These are phyloP conservation scores for Coemansia sp. DNA, from an alignment of 371 early-diverging fungal species.

Conservation along the genomic window DNA sequence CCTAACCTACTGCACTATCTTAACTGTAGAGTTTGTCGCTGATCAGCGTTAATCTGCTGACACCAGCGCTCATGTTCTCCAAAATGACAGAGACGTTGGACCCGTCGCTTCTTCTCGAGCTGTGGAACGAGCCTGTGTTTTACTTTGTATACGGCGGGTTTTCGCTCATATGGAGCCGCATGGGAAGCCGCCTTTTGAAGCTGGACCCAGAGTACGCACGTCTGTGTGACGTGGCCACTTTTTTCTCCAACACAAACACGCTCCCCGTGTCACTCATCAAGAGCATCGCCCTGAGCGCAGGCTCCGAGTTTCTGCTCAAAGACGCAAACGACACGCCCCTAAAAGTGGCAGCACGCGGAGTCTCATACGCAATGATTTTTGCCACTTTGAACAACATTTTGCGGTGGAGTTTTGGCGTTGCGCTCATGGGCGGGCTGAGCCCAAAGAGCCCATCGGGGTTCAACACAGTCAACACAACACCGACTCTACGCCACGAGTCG, in stretches of 20 bases:
- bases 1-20: background rate
- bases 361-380: conserved; percentile 73
- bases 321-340: conserved; percentile 62
- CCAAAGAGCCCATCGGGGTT: conserved; percentile 30
- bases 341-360: conserved; percentile 67
- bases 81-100: conserved; percentile 67
- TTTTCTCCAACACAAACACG: conserved; percentile 75
- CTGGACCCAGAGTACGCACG: conserved; percentile 57
- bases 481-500: background rate
- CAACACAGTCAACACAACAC: conserved; percentile 36
- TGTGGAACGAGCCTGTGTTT: conserved; percentile 74
- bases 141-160: conserved; percentile 58
- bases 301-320: conserved; percentile 61
- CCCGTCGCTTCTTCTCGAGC: conserved; percentile 60
- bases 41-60: conserved; percentile 71
- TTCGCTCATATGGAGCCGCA: conserved; percentile 56
- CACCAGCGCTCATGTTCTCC: conserved; percentile 73
- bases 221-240: conserved; percentile 64
- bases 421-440: conserved; percentile 40
- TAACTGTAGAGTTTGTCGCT: conserved; percentile 62
- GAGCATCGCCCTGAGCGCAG: conserved; percentile 68
- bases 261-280: conserved; percentile 71
- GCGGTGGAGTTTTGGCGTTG: conserved; percentile 72
- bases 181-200: conserved; percentile 53
- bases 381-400: conserved; percentile 72